Evolutionary conservation across 805 yeast genomes (phyloP).

Genomic region (Yarrowia sp.): DNA sequence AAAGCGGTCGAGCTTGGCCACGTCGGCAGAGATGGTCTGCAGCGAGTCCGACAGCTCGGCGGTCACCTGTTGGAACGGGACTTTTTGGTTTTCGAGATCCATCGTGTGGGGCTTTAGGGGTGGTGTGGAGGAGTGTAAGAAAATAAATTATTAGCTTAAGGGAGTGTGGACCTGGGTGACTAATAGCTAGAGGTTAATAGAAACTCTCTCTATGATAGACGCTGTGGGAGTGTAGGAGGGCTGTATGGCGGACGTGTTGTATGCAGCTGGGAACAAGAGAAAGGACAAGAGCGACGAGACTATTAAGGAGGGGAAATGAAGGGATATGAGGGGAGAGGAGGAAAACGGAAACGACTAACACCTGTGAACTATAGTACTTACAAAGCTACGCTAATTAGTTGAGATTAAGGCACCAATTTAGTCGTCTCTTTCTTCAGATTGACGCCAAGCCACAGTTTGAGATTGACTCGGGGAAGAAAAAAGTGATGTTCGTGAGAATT

Average conservation of each 20-base stretch:
- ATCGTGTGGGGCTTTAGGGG: not conserved
- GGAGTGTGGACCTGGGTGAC: not conserved
- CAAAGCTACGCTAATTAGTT: too few species aligned
- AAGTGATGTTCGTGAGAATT: not conserved
- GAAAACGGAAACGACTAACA: not conserved
- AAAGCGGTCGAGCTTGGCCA: constrained; percentile 36
- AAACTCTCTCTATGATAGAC: not conserved
- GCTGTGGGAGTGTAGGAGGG: not conserved
- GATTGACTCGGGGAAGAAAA: constrained; percentile 15
- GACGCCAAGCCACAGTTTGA: constrained; percentile 13
- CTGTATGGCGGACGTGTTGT: not conserved
- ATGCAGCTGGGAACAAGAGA: not conserved
- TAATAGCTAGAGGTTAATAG: constrained; percentile 16
- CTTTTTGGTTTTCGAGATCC: constrained; percentile 35
- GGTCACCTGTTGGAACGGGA: constrained; percentile 26
- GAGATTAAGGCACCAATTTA: too few species aligned
- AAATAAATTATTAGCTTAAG: constrained; percentile 6
- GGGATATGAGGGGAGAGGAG: not conserved
- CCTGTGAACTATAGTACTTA: too few species aligned
- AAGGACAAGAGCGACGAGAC: not conserved
- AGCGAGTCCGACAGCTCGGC: constrained; percentile 26
- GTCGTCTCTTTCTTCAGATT: not conserved
- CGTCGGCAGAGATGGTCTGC: constrained; percentile 24
- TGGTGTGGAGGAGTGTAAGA: not conserved
- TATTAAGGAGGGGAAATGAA: not conserved